Evolutionary conservation across 169 alveolate species (phyloP), one percentile per base, ranked within the genome.

Genomic region (Perkinsus marinus): DNA sequence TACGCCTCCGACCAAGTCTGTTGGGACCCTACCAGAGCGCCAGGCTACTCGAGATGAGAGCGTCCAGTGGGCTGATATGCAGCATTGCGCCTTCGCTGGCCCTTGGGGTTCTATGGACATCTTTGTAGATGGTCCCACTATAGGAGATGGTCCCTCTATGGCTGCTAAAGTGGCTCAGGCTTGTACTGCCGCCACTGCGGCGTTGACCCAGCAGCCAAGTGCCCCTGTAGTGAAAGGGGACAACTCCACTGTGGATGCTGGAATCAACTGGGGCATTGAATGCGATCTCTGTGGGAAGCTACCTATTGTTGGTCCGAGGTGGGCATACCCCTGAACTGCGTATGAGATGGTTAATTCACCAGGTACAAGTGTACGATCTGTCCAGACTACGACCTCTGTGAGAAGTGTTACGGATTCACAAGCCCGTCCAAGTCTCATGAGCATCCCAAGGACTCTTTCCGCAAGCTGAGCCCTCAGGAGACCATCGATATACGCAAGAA

Each of bases 361-460:
- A 93, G 97, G 93, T 96, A 94, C 94, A 96, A 94, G 92, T 96
- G 97, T 68, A 90, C 94, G 13, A 93, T 92, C 34, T 96, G 97
- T 90, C 39, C 91, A 0, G 94, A 96, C 93, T 96, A 92, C 69
- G 97, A 96, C 90, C 92, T 92, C 57, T 96, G 97, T 79, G 95
- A 93, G 79, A 91, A 91, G 43, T 96, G 97, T 91, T 57, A 13
- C 22, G 79, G 7, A 13, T 26, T 57, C 26, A 26, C 26, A 57
- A 57, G 34, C 79, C 79, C 79, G 0, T 57, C 79, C 30, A 57
- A 57, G 79, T 13, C 79, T 26, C 79, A 57, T 30, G 79, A 57
- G 3, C 79, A 57, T 26, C 22, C 30, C 34, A 57, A 57, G 79
- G 7, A 13, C 79, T 57, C 79, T 7, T 57, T 57, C 79, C 79